Evolutionary conservation across 257 asterid genomes (phyloP).

Genomic region (Solanum gracilifrons): DNA sequence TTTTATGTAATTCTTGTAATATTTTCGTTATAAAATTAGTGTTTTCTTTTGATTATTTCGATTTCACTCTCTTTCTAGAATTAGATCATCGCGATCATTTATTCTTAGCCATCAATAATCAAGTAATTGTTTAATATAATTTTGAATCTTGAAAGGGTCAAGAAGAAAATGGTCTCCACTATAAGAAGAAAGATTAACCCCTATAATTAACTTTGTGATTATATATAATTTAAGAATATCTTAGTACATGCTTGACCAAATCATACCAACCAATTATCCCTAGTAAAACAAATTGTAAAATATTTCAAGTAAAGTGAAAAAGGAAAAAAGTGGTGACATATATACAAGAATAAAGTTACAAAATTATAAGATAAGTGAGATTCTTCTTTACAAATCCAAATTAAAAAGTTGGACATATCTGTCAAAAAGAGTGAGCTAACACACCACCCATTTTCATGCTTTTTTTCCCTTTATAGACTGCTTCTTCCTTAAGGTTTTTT

Average conservation of each 20-base stretch:
- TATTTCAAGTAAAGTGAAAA: neutral
- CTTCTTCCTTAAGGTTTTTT: slow-evolving; percentile 7
- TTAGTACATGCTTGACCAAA: slow-evolving; percentile 14
- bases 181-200: neutral
- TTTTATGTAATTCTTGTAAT: neutral
- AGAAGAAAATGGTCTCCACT: slow-evolving; percentile 24
- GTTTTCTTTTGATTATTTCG: neutral
- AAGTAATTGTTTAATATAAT: neutral
- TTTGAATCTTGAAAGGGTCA: slow-evolving; percentile 8
- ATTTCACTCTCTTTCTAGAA: neutral
- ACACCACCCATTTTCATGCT: slow-evolving; percentile 1
- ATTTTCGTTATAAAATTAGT: neutral
- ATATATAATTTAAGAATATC: slow-evolving; percentile 7
- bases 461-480: neutral
- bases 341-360: neutral
- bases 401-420: slow-evolving; percentile 16
- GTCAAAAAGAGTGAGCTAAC: slow-evolving; percentile 18
- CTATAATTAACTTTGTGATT: slow-evolving; percentile 1
- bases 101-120: neutral
- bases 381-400: slow-evolving; percentile 23
- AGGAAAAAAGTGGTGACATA: neutral
- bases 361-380: slow-evolving; percentile 3
- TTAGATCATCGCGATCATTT: neutral
- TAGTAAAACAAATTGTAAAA: neutral
- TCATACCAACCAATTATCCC: slow-evolving; percentile 10